Percentiles rank a stretch among this genome's conserved stretches.
Conservation (phyloP, 106 monocot species). For the Vanilla planifolia region DNA sequence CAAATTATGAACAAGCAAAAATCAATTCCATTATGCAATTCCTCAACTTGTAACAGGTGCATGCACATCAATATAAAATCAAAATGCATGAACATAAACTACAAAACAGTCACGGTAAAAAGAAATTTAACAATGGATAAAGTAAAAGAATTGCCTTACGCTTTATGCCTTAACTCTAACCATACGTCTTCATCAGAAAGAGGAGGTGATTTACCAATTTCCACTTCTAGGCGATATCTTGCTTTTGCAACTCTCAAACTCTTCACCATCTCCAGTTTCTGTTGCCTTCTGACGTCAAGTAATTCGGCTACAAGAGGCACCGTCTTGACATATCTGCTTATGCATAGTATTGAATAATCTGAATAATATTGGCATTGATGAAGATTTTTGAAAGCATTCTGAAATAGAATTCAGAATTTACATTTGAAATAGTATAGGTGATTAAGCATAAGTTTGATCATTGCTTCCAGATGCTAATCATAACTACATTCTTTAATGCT, state of each 20-base stretch:
- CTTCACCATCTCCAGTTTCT: slow-evolving; percentile 64
- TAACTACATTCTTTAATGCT: too few relatives aligned
- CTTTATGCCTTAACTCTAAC: slow-evolving; percentile 62
- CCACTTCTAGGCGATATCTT: slow-evolving; percentile 55
- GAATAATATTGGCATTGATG: neutral
- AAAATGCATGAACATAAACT: neutral
- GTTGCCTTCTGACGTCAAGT: slow-evolving; percentile 58
- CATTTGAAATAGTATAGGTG: neutral
- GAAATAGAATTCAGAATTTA: neutral
- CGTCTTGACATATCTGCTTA: slow-evolving; percentile 64
- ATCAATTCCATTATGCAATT: too few relatives aligned
- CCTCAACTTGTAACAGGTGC: too few relatives aligned
- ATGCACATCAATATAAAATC: neutral
- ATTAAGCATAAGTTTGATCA: neutral
- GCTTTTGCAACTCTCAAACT: slow-evolving; percentile 47
- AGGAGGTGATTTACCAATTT: slow-evolving; percentile 81
- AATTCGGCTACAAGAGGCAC: slow-evolving; percentile 74
- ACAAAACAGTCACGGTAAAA: slow-evolving; percentile 2
- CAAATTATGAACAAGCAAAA: too few relatives aligned
- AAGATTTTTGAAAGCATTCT: too few relatives aligned
- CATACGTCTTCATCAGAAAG: slow-evolving; percentile 71
- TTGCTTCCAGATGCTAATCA: neutral
- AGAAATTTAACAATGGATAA: too few relatives aligned
- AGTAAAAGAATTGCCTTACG: slow-evolving; percentile 37
- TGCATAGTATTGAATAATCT: neutral